Evolutionary conservation across 2,329 filamentous ascomycete species (phyloP).

Genomic region (Aschersonia sp.): DNA sequence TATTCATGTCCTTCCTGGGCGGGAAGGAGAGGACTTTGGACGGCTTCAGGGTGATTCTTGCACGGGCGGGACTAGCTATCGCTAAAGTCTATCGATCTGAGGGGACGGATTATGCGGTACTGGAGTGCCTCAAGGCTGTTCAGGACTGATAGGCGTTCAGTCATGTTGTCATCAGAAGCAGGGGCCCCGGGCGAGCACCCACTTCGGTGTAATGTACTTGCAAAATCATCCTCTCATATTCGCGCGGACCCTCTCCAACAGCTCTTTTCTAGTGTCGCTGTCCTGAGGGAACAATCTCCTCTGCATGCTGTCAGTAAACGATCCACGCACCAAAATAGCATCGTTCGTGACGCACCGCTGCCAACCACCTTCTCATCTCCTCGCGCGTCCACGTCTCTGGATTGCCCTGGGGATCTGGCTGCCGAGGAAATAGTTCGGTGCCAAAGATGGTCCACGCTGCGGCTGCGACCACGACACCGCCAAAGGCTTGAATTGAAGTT

Average conservation of each 20-base stretch:
- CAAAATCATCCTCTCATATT: conserved; percentile 20
- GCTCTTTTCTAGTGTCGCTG: conserved; percentile 27
- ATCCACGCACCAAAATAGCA: background rate
- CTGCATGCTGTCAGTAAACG: conserved; percentile 13
- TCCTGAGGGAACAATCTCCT: conserved; percentile 30
- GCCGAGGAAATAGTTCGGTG: conserved; percentile 64
- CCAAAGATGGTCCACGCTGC: conserved; percentile 80
- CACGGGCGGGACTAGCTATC: no score
- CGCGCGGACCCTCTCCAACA: conserved; percentile 29
- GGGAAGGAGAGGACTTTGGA: no score
- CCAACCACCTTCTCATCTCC: conserved; percentile 70
- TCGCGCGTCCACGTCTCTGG: conserved; percentile 59
- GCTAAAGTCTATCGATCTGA: no score
- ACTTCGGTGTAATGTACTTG: no score
- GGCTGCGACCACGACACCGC: conserved; percentile 66
- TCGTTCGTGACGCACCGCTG: conserved; percentile 43
- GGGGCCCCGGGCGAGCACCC: no score
- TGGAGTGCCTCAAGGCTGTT: no score
- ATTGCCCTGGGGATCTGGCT: conserved; percentile 65
- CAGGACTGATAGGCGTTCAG: no score
- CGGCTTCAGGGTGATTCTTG: no score
- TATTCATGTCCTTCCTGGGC: no score
- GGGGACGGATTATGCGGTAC: no score
- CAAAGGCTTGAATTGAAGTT: conserved; percentile 45
- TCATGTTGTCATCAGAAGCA: no score